Conservation (phyloP, 306 rosid genomes). For the Carpinus fangiana region DNA sequence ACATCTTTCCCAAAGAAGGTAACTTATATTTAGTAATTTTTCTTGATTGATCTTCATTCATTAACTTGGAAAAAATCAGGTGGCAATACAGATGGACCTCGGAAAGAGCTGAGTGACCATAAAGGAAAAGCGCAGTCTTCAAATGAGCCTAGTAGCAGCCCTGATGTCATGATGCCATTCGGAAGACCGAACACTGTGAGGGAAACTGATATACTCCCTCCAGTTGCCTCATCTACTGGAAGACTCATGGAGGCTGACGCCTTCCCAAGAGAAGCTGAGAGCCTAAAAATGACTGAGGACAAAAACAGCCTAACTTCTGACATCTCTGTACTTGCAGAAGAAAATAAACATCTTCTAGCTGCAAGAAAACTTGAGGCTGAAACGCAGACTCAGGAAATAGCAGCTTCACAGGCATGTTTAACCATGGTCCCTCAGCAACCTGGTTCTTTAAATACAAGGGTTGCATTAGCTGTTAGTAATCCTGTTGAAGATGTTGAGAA, state of each 20-base stretch:
- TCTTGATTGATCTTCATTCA: constrained; percentile 13
- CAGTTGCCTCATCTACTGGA: constrained; percentile 55
- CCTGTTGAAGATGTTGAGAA: constrained; percentile 59
- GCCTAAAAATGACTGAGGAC: constrained; percentile 56
- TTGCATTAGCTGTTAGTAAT: constrained; percentile 45
- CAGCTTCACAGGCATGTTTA: constrained; percentile 45
- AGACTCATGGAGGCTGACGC: constrained; percentile 61
- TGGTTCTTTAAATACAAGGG: constrained; percentile 57
- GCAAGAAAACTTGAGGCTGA: constrained; percentile 58
- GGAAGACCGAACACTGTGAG: constrained; percentile 61
- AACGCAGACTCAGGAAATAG: constrained; percentile 55
- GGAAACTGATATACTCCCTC: constrained; percentile 50
- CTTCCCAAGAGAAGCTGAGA: constrained; percentile 59
- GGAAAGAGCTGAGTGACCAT: constrained; percentile 62
- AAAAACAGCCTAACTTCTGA: constrained; percentile 47
- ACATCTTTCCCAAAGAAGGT: constrained; percentile 76
- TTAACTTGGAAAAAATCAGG: constrained; percentile 32
- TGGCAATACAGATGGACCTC: constrained; percentile 60
- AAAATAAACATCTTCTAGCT: constrained; percentile 45
- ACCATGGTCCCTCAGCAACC: constrained; percentile 45
- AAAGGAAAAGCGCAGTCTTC: constrained; percentile 72
- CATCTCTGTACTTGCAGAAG: constrained; percentile 47
- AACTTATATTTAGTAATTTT: constrained; percentile 11
- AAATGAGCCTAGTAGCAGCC: constrained; percentile 52
- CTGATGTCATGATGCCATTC: constrained; percentile 61